Conservation (phyloP, 176 grass and related monocot species). For the Canna indica region DNA sequence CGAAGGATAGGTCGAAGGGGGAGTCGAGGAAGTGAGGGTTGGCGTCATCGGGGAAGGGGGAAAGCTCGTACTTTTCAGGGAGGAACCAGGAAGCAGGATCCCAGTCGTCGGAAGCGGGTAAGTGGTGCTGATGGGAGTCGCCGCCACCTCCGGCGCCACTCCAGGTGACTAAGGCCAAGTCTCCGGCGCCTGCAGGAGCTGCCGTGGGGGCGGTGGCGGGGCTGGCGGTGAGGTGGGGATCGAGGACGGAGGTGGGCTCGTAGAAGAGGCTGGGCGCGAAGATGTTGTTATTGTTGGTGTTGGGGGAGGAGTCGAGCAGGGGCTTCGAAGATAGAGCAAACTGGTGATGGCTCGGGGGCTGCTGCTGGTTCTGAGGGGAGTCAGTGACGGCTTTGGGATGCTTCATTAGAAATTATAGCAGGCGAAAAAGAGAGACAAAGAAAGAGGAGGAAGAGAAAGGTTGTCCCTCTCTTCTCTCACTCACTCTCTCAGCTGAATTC, state of each 20-base stretch:
- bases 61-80: constrained; percentile 28
- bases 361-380: neutral
- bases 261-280: constrained; percentile 22
- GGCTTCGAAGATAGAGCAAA: neutral
- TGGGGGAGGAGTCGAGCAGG: constrained; percentile 5
- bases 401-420: neutral
- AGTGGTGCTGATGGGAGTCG: constrained; percentile 10
- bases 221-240: constrained; percentile 43
- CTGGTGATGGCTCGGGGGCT: neutral
- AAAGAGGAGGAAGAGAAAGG: neutral
- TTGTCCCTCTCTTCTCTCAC: neutral
- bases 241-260: constrained; percentile 55
- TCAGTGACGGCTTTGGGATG: constrained; percentile 10
- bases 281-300: constrained; percentile 17
- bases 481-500: neutral
- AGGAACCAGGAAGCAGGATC: constrained; percentile 40
- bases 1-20: constrained; percentile 24
- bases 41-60: constrained; percentile 20
- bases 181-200: neutral
- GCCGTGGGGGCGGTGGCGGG: constrained; percentile 22
- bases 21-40: constrained; percentile 22
- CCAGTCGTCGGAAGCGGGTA: constrained; percentile 29
- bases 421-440: neutral
- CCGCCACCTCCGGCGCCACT: neutral
- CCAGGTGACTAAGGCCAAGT: constrained; percentile 3